phyloP scores from a whole-genome alignment of 2,329 filamentous ascomycete species.

The Botrytis squamosa region DNA sequence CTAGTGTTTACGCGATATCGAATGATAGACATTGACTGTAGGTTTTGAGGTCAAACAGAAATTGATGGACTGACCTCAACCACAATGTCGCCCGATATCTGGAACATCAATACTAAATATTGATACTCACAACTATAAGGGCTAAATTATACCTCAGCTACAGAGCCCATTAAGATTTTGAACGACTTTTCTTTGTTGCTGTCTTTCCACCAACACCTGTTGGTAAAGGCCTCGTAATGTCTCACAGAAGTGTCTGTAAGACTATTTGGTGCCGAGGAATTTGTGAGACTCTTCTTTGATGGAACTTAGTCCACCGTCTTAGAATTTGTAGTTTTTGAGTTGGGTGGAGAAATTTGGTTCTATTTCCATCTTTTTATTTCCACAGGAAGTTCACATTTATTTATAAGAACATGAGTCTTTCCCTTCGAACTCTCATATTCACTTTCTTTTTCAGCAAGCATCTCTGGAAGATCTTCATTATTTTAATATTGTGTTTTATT shows the following conservation, averaged over 20 bases:
- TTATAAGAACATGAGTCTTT: not conserved
- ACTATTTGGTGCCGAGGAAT: not conserved
- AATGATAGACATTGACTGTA: not conserved
- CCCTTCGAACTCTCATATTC: not conserved
- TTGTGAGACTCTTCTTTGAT: not conserved
- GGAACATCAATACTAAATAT: not conserved
- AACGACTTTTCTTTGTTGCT: not conserved
- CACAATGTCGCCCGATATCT: not conserved
- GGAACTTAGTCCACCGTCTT: not conserved
- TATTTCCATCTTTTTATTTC: not conserved
- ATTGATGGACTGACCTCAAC: not conserved
- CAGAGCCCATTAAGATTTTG: not conserved
- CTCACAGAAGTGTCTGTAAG: not conserved
- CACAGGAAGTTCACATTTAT: not conserved
- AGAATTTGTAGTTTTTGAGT: too few species aligned
- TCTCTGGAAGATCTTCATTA: not conserved
- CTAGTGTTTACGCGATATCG: not conserved
- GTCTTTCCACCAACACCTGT: not conserved
- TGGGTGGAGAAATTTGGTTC: not conserved
- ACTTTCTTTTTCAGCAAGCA: not conserved
- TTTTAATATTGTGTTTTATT: not conserved
- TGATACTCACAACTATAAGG: not conserved
- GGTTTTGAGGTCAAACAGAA: not conserved
- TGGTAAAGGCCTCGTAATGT: not conserved
- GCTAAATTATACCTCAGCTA: not conserved